phyloP scores from a whole-genome alignment of 169 alveolate species.

The Plasmodium falciparum region DNA sequence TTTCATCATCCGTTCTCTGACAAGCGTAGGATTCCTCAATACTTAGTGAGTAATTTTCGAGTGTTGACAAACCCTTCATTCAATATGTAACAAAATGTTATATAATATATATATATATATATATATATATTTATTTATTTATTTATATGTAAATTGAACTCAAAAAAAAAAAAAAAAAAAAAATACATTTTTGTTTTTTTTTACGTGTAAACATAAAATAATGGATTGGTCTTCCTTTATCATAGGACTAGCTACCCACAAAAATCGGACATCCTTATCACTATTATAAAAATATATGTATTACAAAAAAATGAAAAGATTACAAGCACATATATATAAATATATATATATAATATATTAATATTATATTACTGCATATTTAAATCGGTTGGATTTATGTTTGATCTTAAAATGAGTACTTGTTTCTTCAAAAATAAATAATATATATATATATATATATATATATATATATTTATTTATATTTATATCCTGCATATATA shows the following conservation, averaged over 20 bases:
- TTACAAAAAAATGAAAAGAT: too few relatives aligned
- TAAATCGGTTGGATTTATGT: conserved; percentile 60
- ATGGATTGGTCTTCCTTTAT: conserved; percentile 31
- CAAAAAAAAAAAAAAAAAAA: not conserved
- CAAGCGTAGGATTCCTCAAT: conserved; percentile 18
- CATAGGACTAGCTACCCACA: conserved; percentile 74
- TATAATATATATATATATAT: not conserved
- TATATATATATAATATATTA: too few relatives aligned
- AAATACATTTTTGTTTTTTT: not conserved
- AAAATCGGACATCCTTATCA: conserved; percentile 70
- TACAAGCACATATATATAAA: too few relatives aligned
- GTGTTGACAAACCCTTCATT: conserved; percentile 66
- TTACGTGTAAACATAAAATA: conserved; percentile 66
- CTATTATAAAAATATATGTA: not conserved
- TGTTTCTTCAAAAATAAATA: conserved; percentile 21
- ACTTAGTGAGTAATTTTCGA: conserved; percentile 50
- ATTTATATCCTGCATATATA: too few relatives aligned
- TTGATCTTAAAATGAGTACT: conserved; percentile 57
- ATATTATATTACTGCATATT: conserved; percentile 50
- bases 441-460: not conserved
- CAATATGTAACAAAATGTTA: not conserved
- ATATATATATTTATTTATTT: conserved; percentile 1
- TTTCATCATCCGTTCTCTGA: not conserved
- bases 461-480: too few relatives aligned
- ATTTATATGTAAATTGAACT: conserved; percentile 1